Percentiles rank a stretch among this genome's conserved stretches.
Evolutionary conservation across 2,329 filamentous ascomycete genomes (phyloP).

Genomic region (Alternaria alternata): DNA sequence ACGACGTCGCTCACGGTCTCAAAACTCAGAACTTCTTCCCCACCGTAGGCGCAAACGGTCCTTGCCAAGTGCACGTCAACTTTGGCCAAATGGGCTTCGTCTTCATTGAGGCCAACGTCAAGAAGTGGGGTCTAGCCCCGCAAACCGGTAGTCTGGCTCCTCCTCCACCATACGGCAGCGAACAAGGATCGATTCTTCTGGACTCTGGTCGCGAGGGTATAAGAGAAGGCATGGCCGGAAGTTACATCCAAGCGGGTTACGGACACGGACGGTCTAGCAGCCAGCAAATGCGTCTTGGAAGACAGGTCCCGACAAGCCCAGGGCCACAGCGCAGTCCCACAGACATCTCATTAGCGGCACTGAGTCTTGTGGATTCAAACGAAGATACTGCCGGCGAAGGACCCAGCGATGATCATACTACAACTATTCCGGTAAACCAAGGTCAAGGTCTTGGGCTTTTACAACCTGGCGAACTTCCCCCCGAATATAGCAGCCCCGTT

Average conservation of each 20-base stretch:
- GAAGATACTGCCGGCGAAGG: slow-evolving; percentile 77
- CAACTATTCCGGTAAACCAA: slow-evolving; percentile 18
- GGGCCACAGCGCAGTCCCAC: slow-evolving; percentile 91
- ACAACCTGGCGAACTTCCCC: slow-evolving; percentile 54
- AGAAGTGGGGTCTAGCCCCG: slow-evolving; percentile 98
- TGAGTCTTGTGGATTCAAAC: slow-evolving; percentile 73
- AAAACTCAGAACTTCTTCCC: slow-evolving; percentile 98
- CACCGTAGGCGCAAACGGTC: slow-evolving; percentile 93
- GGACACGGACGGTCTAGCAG: slow-evolving; percentile 78
- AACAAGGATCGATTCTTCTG: slow-evolving; percentile 94
- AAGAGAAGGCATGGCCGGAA: slow-evolving; percentile 60
- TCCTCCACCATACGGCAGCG: slow-evolving; percentile 94
- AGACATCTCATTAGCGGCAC: slow-evolving; percentile 91
- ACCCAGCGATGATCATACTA: slow-evolving; percentile 58
- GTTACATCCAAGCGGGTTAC: slow-evolving; percentile 56
- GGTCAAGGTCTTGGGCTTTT: slow-evolving; percentile 46
- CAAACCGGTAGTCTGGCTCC: slow-evolving; percentile 95
- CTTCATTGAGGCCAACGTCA: slow-evolving; percentile 98
- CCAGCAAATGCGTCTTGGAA: slow-evolving; percentile 75
- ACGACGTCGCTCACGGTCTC: slow-evolving; percentile 90
- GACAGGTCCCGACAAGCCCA: slow-evolving; percentile 78
- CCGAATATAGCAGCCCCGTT: slow-evolving; percentile 58
- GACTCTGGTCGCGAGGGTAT: slow-evolving; percentile 74
- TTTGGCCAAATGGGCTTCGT: slow-evolving; percentile 98
- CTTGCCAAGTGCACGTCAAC: slow-evolving; percentile 92